Conservation (phyloP, 1,139 yeast species). For the Candida dubliniensis region DNA sequence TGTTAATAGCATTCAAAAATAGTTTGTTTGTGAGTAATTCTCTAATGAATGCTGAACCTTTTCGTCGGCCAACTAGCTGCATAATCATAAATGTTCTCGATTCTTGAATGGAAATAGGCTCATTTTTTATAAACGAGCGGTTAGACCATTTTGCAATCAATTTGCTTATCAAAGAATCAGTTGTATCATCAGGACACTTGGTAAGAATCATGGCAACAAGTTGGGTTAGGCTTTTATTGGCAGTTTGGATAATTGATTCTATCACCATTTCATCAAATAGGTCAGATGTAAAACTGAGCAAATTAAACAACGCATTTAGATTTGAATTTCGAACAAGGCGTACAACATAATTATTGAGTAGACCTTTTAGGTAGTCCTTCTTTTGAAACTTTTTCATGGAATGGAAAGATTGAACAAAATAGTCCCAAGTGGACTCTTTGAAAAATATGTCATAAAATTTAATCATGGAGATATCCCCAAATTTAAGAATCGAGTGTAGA, state of each 20-base stretch:
- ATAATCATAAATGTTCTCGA: slow-evolving; percentile 35
- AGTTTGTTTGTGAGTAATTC: slow-evolving; percentile 24
- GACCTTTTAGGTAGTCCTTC: slow-evolving; percentile 18
- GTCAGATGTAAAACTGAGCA: slow-evolving; percentile 15
- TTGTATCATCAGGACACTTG: slow-evolving; percentile 5
- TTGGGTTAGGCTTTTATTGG: slow-evolving; percentile 9
- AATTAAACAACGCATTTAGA: slow-evolving; percentile 9
- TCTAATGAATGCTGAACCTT: slow-evolving; percentile 16
- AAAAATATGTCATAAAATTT: slow-evolving; percentile 28
- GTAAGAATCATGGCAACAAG: slow-evolving; percentile 12
- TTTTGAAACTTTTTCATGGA: slow-evolving; percentile 30
- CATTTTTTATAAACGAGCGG: slow-evolving; percentile 24
- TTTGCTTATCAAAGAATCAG: slow-evolving; percentile 12
- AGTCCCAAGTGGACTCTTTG: slow-evolving; percentile 19
- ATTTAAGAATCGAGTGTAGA: slow-evolving; percentile 25
- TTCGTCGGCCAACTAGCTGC: slow-evolving; percentile 24
- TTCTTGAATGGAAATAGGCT: slow-evolving; percentile 37
- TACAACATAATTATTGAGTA: slow-evolving; percentile 8
- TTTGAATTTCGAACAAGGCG: slow-evolving; percentile 5
- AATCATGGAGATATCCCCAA: slow-evolving; percentile 19
- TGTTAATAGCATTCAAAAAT: slow-evolving; percentile 45
- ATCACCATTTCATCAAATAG: slow-evolving; percentile 17
- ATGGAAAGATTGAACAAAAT: slow-evolving; percentile 18
- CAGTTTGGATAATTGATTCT: slow-evolving; percentile 10
- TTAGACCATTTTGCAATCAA: slow-evolving; percentile 34